Percentiles rank a stretch among this genome's conserved stretches.
Evolutionary conservation across 1,139 yeast species (phyloP).

Genomic region (Candida smagusa): DNA sequence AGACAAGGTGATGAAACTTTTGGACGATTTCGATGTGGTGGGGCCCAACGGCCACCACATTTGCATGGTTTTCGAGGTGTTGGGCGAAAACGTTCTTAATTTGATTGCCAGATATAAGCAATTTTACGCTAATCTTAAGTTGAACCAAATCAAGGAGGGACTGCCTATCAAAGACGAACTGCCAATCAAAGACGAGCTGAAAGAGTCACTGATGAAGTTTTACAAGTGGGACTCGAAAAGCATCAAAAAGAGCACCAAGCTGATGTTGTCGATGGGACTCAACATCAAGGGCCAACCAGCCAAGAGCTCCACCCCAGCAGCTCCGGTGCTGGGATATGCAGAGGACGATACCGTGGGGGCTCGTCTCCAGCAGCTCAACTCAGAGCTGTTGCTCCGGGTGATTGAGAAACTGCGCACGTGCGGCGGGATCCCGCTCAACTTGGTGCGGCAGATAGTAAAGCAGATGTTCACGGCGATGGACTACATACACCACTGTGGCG

Average conservation of each 20-base stretch:
- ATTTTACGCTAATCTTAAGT: slow-evolving; percentile 8
- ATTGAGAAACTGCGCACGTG: slow-evolving; percentile 12
- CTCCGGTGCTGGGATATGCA: slow-evolving; percentile 1
- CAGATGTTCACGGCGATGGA: slow-evolving; percentile 76
- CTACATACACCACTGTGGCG: slow-evolving; percentile 84
- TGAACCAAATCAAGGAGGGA: background rate
- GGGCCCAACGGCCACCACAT: slow-evolving; percentile 79
- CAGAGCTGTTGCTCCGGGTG: slow-evolving; percentile 11
- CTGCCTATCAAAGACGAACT: background rate
- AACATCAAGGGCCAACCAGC: slow-evolving; percentile 9
- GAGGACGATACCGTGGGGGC: background rate
- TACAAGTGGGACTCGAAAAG: slow-evolving; percentile 21
- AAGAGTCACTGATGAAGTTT: slow-evolving; percentile 12
- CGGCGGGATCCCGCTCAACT: slow-evolving; percentile 68
- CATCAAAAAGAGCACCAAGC: slow-evolving; percentile 21
- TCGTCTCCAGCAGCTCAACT: slow-evolving; percentile 10
- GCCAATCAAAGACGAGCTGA: background rate
- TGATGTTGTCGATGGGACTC: slow-evolving; percentile 25
- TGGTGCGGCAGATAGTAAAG: slow-evolving; percentile 78
- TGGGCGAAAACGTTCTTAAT: slow-evolving; percentile 78
- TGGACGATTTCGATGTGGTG: slow-evolving; percentile 63
- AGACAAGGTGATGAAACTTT: slow-evolving; percentile 57
- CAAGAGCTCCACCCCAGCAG: slow-evolving; percentile 2
- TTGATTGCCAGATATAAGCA: slow-evolving; percentile 65
- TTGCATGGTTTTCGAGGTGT: slow-evolving; percentile 85